Evolutionary conservation across 2,329 filamentous ascomycete species (phyloP), one percentile per base, ranked within the genome.

Genomic region (Dryadomyces quercus-mongolicae): DNA sequence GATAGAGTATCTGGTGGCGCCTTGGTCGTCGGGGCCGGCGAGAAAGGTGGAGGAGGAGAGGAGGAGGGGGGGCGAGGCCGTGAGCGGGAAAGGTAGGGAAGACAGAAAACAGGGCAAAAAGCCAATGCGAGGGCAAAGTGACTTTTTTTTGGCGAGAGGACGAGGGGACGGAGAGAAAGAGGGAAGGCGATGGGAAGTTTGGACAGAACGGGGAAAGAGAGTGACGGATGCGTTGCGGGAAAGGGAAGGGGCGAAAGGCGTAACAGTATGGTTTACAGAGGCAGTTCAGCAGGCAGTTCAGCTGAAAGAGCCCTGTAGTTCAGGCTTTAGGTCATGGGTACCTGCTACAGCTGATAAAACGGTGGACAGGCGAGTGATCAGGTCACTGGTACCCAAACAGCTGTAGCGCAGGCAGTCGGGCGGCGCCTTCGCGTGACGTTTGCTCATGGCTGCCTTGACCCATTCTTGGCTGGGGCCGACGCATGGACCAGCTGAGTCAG

Each of bases 381-480:
- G 18, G 42, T 44, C 38, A 44, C 40, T 10, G 22, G 34, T 31
- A 43, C 36, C 21, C 2, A 22, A 3, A 16, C 6, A 16, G n/a
- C n/a, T n/a, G 18, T 43, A 34, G 25, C 18, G 43, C 34, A 40
- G 43, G 22, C 44, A 53, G 10, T 22, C 16, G 43, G 38, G 38
- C 20, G 36, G 49, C 42, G 20, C 16, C 10, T 51, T 51, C 43
- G 55, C 57, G 56, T 60, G 57, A 60, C 58, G 58, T 60, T 58
- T 31, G 54, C 43, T 53, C 54, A 54, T 58, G 57, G 58, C 57
- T 60, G 58, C 58, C 58, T 60, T 59, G 49, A 15, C 48, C 49
- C 20, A 22, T 36, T 20, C 38, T 36, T 34, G 22, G 25, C 58
- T 60, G 57, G 50, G 21, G 43, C 49, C 49, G 36, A 22, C 38